These are phyloP conservation scores for Aspergillus floridensis DNA, from an alignment of 2,329 filamentous ascomycete genomes.

Conservation along the genomic window DNA sequence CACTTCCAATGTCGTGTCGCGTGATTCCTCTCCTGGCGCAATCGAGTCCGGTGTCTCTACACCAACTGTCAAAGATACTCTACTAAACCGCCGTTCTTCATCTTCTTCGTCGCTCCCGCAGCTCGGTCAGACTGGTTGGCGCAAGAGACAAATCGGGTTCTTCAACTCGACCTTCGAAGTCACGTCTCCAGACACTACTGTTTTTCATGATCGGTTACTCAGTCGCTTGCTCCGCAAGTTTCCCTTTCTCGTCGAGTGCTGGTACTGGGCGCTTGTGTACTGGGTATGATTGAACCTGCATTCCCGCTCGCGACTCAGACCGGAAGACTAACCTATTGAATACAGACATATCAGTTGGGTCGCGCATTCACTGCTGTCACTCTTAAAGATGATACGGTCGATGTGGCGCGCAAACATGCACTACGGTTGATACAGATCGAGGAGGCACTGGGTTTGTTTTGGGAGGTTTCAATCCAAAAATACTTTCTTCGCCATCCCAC, in stretches of 20 bases:
- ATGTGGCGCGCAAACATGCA: conserved; percentile 66
- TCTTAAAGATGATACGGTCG: conserved; percentile 64
- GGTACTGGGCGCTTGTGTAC: conserved; percentile 76
- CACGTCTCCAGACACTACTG: conserved; percentile 59
- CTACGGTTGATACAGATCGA: conserved; percentile 67
- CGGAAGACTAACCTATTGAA: conserved; percentile 9
- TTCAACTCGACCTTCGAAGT: conserved; percentile 50
- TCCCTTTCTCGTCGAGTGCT: conserved; percentile 71
- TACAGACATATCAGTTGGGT: conserved; percentile 69
- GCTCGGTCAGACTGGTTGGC: conserved; percentile 48
- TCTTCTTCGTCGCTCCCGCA: conserved; percentile 44
- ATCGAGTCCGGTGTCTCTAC: conserved; percentile 43
- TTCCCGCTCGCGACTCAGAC: background rate
- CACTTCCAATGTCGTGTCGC: conserved; percentile 19
- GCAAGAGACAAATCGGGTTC: conserved; percentile 49
- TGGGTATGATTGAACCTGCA: conserved; percentile 57
- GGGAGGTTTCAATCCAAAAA: conserved; percentile 61
- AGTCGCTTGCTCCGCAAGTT: conserved; percentile 65
- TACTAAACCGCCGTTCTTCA: conserved; percentile 29
- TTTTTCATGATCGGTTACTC: conserved; percentile 59
- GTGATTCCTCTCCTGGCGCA: conserved; percentile 36
- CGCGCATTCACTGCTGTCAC: conserved; percentile 70
- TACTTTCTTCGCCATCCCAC: conserved; percentile 55
- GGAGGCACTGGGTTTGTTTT: conserved; percentile 62
- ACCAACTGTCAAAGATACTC: conserved; percentile 35